phyloP scores from a whole-genome alignment of 805 yeast species.

The Candida boidinii region DNA sequence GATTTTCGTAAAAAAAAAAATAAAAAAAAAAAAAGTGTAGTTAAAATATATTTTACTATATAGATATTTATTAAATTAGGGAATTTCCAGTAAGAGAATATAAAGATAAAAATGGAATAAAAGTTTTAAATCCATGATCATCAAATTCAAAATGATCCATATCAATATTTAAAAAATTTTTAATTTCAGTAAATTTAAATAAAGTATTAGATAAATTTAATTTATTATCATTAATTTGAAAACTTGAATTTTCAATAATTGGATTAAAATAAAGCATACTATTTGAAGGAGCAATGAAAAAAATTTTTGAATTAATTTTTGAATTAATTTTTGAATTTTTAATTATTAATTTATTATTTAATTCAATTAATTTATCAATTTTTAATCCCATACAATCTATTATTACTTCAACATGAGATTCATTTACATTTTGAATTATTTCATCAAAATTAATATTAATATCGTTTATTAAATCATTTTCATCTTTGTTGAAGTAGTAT shows the following conservation, averaged over 20 bases:
- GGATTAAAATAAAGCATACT: constrained; percentile 13
- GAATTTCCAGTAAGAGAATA: constrained; percentile 25
- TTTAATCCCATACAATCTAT: constrained; percentile 42
- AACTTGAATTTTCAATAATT: background rate
- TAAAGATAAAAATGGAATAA: constrained; percentile 58
- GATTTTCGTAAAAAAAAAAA: background rate
- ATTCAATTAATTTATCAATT: constrained; percentile 12
- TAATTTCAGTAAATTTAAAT: constrained; percentile 13
- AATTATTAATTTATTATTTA: constrained; percentile 3
- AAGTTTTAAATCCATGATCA: constrained; percentile 29
- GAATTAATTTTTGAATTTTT: background rate
- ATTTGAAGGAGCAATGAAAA: constrained; percentile 21
- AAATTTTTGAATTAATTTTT: constrained; percentile 2
- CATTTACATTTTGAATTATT: constrained; percentile 1
- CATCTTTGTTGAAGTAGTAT: constrained; percentile 12
- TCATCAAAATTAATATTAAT: constrained; percentile 4
- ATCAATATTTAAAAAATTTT: constrained; percentile 50
- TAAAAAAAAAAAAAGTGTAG: background rate
- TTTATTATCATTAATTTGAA: no score
- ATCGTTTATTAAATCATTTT: constrained; percentile 14
- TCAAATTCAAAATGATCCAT: constrained; percentile 63
- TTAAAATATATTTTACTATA: background rate
- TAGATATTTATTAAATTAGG: constrained; percentile 3
- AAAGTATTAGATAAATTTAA: no score
- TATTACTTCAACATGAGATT: constrained; percentile 16